Base-by-base conservation (phyloP, 2,329 filamentous ascomycete genomes). In the Curvularia hawaiiensis region DNA sequence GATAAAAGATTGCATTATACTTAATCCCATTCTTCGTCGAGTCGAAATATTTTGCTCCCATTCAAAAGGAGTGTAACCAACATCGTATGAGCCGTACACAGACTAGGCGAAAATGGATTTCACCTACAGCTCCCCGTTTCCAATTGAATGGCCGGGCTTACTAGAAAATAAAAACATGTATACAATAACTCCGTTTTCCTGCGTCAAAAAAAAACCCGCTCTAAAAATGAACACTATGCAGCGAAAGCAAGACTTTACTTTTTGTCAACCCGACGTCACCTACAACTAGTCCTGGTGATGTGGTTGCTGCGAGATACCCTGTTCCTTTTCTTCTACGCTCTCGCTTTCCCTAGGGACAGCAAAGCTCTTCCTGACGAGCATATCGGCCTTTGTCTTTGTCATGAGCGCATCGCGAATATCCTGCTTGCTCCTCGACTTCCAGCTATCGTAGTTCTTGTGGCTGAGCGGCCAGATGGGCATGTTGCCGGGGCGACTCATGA, bases 401-500 rank as follows among this genome's bases (percentile, higher is more conserved):
- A 76, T 76, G 50, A 81, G 60, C 48, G 78, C 78, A 53, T 79
- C 76, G 18, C 79, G 69, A 30, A 81, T 79, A 45, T 79, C 77
- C 51, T 75, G 65, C 58, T 78, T 76, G 50, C 65, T 74, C 31
- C 73, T 63, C 2, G 50, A 33, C 43, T 70, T 66, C 79, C 78
- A 80, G 45, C 61, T 67, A 12, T 70, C 66, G 60, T 72, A 80
- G 58, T 72, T 76, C 65, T 75, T 75, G 30, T 73, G 66, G 63
- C 75, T 78, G n/a, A 87, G 75, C 1, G 86, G 86, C 73, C 82
- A 87, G 45, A 88, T 73, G 1, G 85, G 82, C 71, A 83, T 79
- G 70, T 86, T 86, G 22, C 77, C 71, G 0, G 70, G 62, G 20
- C 75, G 75, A 43, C 72, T 63, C 66, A 85, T 79, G 75, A 87